Evolutionary conservation across 352 stramenopile species (phyloP).

Genomic region (Pythium dissimile): DNA sequence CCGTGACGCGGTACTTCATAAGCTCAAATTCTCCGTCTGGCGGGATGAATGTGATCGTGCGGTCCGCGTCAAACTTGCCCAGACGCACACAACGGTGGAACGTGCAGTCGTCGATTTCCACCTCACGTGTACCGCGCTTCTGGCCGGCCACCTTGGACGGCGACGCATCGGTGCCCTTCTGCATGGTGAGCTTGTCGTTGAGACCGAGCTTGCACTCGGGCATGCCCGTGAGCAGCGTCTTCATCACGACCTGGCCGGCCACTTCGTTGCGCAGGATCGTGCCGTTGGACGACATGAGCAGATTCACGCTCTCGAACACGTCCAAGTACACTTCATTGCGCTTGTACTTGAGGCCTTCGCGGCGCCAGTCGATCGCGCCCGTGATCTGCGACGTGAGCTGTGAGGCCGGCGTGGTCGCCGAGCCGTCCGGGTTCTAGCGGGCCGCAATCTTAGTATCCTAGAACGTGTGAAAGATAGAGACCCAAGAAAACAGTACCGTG

Average conservation of each 20-base stretch:
- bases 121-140: slow-evolving; percentile 70
- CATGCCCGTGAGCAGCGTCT: slow-evolving; percentile 97
- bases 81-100: slow-evolving; percentile 98
- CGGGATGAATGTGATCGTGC: slow-evolving; percentile 97
- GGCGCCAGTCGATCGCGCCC: slow-evolving; percentile 89
- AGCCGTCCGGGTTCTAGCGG: slow-evolving; percentile 82
- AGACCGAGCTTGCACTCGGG: slow-evolving; percentile 98
- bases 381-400: slow-evolving; percentile 84
- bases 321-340: slow-evolving; percentile 99
- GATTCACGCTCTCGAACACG: slow-evolving; percentile 96
- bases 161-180: slow-evolving; percentile 80
- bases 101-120: slow-evolving; percentile 97
- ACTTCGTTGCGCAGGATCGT: slow-evolving; percentile 95
- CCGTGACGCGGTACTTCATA: slow-evolving; percentile 97
- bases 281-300: slow-evolving; percentile 94
- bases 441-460: not conserved
- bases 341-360: slow-evolving; percentile 97
- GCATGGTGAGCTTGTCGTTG: slow-evolving; percentile 99
- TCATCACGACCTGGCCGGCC: slow-evolving; percentile 96
- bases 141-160: slow-evolving; percentile 58
- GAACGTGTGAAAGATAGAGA: not conserved
- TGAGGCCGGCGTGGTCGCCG: slow-evolving; percentile 88
- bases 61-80: slow-evolving; percentile 97
- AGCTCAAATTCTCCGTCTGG: slow-evolving; percentile 98
- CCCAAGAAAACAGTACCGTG: slow-evolving; percentile 26